Conservation (phyloP, 768 basidiomycete genomes). For the Lactifluus rugatus region DNA sequence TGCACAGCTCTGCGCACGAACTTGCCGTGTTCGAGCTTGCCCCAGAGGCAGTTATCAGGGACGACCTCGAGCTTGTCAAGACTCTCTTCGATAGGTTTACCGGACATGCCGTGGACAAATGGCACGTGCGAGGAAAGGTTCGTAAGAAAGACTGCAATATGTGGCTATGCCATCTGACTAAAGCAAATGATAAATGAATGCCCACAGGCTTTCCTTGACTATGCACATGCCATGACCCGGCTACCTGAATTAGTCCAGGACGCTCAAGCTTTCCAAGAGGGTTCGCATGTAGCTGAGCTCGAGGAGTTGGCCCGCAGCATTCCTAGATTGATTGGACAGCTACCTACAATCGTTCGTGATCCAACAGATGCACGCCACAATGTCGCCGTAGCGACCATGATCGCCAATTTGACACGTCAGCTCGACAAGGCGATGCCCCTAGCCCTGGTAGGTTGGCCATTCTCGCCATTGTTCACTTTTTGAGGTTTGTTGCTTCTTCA, state of each 20-base stretch:
- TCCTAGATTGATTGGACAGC: conserved; percentile 53
- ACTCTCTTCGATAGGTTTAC: conserved; percentile 62
- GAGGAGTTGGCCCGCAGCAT: conserved; percentile 51
- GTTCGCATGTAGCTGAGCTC: conserved; percentile 44
- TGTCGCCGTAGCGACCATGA: conserved; percentile 67
- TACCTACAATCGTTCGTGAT: conserved; percentile 60
- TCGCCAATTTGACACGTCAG: conserved; percentile 45
- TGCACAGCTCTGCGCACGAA: conserved; percentile 68
- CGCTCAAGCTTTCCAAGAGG: conserved; percentile 18
- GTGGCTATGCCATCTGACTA: not conserved
- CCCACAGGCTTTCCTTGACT: conserved; percentile 62
- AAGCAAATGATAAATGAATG: not conserved
- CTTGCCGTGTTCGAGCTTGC: conserved; percentile 81
- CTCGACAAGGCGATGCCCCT: conserved; percentile 53
- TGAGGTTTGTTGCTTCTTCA: not conserved
- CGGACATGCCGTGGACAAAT: conserved; percentile 52
- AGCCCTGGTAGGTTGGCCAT: conserved; percentile 41
- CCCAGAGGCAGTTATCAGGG: conserved; percentile 70
- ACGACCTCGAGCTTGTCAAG: conserved; percentile 47
- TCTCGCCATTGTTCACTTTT: not conserved
- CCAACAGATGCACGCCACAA: conserved; percentile 51
- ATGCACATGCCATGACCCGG: conserved; percentile 51
- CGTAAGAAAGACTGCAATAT: not conserved
- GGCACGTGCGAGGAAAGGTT: conserved; percentile 78
- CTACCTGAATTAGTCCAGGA: conserved; percentile 43